phyloP scores from a whole-genome alignment of 2,329 filamentous ascomycete species.

The Monosporascus sp. region DNA sequence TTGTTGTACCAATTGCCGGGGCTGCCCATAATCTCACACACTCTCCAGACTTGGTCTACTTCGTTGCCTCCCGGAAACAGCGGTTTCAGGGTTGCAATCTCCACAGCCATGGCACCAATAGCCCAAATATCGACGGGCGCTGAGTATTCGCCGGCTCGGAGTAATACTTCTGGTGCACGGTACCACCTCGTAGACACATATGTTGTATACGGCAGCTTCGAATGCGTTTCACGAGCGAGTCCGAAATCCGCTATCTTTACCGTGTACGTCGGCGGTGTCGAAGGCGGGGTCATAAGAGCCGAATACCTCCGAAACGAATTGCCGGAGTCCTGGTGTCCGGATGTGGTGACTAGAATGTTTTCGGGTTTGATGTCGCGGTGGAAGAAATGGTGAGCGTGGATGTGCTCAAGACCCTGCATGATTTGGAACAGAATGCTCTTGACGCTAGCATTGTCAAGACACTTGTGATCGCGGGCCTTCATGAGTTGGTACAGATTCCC shows the following conservation, averaged over 20 bases:
- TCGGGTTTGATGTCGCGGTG: constrained; percentile 99
- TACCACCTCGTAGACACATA: constrained; percentile 99
- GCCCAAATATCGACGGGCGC: constrained; percentile 99
- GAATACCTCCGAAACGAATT: constrained; percentile 93
- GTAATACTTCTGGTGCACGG: constrained; percentile 86
- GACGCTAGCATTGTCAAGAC: constrained; percentile 80
- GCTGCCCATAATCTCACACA: constrained; percentile 99
- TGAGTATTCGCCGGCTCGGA: constrained; percentile 93
- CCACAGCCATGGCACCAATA: constrained; percentile 95
- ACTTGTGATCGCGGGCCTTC: constrained; percentile 97
- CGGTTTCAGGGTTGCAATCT: constrained; percentile 93
- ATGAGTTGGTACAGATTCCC: constrained; percentile 98
- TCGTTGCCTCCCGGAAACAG: constrained; percentile 97
- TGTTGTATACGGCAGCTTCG: constrained; percentile 92
- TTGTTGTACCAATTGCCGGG: constrained; percentile 98
- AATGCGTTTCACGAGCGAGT: constrained; percentile 93
- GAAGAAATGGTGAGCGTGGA: constrained; percentile 95
- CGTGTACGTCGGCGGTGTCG: constrained; percentile 87
- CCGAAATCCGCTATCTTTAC: constrained; percentile 99
- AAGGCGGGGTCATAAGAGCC: constrained; percentile 85
- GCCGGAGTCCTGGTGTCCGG: constrained; percentile 71
- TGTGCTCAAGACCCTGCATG: constrained; percentile 91
- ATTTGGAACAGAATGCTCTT: constrained; percentile 99
- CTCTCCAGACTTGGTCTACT: constrained; percentile 97
- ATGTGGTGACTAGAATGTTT: constrained; percentile 95